Evolutionary conservation across 306 rosid genomes (phyloP), one percentile per base, ranked within the genome.

Genomic region (Casuarina cunninghamiana): DNA sequence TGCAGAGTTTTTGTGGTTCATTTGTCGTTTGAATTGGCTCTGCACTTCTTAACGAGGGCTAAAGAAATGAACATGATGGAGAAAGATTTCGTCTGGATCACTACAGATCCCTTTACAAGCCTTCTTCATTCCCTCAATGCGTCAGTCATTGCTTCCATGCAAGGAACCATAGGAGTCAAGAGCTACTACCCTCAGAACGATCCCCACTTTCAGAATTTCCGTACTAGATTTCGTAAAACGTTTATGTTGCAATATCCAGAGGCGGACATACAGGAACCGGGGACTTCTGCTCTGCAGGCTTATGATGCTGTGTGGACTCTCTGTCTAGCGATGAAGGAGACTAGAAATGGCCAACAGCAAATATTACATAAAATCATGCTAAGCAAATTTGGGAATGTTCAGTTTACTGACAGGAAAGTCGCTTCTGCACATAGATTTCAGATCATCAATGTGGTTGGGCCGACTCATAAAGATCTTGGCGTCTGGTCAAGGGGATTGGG

Each of bases 31-130:
- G 10, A 79, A 46, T 82, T 84, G 78, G 89, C 87, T 1, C n/a
- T 83, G 45, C 66, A 43, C n/a, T 63, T 90, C 1, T 87, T 87
- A 48, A n/a, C 79, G 70, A 82, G 38, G 44, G 88, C 88, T 42
- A 78, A 62, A 12, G 72, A 84, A 62, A 71, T 86, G 88, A 71
- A 81, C 5, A 90, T 87, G 93, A 80, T 84, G 81, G 88, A 80
- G 62, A 82, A 71, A 53, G 88, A 44, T 53, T 87, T 78, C 77
- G 90, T 86, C 26, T 90, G 91, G 93, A 87, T 90, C 77, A 82
- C 86, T 10, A 84, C 90, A 15, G 86, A 86, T 57, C 73, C 84
- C 44, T 71, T 86, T 70, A 82, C 93, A 39, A 82, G 80, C 76
- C 84, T 85, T 77, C 79, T 83, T 15, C 76, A 87, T 80, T 86